A percentile compares a stretch with the other conserved stretches of the same genome.
Evolutionary conservation across 345 rosid genomes (phyloP).

Genomic region (Eucalyptus melliodora): DNA sequence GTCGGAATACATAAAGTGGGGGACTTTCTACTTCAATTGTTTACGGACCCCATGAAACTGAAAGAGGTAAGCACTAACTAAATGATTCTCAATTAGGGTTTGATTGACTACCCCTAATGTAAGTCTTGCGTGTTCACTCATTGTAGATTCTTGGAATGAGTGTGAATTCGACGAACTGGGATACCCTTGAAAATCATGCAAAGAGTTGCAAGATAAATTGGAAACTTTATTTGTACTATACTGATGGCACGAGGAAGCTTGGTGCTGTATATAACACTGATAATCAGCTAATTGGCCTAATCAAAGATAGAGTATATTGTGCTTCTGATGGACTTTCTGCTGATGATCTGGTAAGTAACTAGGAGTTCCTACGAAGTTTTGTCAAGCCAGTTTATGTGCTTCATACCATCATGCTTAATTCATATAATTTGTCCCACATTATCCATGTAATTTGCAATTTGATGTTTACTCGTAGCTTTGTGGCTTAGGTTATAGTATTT

Average conservation of each 20-base stretch:
- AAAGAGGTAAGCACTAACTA: constrained; percentile 30
- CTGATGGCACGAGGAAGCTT: background rate
- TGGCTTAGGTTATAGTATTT: background rate
- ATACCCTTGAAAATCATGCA: background rate
- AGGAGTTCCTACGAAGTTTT: background rate
- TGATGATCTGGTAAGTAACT: background rate
- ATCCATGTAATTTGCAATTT: background rate
- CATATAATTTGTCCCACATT: background rate
- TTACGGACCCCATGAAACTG: constrained; percentile 57
- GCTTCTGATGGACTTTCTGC: background rate
- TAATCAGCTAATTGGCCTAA: background rate
- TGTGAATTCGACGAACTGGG: background rate
- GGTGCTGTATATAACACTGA: background rate
- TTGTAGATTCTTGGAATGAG: background rate
- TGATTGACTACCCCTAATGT: background rate
- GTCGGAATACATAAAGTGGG: constrained; percentile 69
- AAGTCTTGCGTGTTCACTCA: background rate
- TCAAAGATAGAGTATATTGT: background rate
- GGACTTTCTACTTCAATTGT: constrained; percentile 72
- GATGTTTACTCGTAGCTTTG: background rate
- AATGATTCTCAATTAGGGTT: background rate
- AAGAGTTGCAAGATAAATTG: background rate
- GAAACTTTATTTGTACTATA: background rate
- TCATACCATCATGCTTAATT: background rate
- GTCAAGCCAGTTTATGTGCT: background rate